These are phyloP conservation scores for Leccinum subrobustum DNA, from an alignment of 1,284 basidiomycete genomes.

Conservation along the genomic window DNA sequence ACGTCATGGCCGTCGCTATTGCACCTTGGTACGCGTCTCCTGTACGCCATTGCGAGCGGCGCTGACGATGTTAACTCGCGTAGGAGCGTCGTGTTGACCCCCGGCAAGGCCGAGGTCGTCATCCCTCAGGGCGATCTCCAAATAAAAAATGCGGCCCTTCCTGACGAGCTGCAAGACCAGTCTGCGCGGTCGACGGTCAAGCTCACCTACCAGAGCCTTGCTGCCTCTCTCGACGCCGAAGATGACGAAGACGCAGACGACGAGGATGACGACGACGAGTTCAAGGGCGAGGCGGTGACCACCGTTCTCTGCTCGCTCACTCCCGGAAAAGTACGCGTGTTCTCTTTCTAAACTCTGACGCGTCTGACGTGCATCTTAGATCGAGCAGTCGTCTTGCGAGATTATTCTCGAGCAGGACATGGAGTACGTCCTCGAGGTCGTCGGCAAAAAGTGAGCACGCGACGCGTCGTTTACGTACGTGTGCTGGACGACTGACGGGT, in stretches of 20 bases:
- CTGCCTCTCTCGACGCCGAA: conserved; percentile 35
- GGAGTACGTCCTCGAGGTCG: conserved; percentile 67
- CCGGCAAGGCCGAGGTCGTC: conserved; percentile 63
- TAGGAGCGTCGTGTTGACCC: conserved; percentile 62
- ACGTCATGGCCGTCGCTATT: conserved; percentile 55
- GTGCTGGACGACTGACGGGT: not conserved
- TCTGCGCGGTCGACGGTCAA: conserved; percentile 77
- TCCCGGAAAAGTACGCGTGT: conserved; percentile 62
- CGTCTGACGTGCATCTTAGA: conserved; percentile 41
- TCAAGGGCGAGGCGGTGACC: conserved; percentile 37
- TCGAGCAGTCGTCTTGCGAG: conserved; percentile 79
- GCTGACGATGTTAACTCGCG: not conserved
- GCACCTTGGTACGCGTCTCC: conserved; percentile 54
- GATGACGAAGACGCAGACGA: conserved; percentile 48
- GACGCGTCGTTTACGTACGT: not conserved
- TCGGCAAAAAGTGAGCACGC: conserved; percentile 77
- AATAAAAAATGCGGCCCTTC: conserved; percentile 84
- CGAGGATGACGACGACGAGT: conserved; percentile 50
- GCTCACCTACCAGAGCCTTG: conserved; percentile 61
- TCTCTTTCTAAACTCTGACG: conserved; percentile 1
- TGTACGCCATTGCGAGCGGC: not conserved
- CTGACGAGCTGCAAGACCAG: conserved; percentile 66
- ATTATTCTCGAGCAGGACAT: conserved; percentile 76
- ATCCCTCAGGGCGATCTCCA: conserved; percentile 70
- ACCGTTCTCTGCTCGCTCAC: conserved; percentile 69